Evolutionary conservation across 2,329 filamentous ascomycete species (phyloP).

Genomic region (Hortaea werneckii): DNA sequence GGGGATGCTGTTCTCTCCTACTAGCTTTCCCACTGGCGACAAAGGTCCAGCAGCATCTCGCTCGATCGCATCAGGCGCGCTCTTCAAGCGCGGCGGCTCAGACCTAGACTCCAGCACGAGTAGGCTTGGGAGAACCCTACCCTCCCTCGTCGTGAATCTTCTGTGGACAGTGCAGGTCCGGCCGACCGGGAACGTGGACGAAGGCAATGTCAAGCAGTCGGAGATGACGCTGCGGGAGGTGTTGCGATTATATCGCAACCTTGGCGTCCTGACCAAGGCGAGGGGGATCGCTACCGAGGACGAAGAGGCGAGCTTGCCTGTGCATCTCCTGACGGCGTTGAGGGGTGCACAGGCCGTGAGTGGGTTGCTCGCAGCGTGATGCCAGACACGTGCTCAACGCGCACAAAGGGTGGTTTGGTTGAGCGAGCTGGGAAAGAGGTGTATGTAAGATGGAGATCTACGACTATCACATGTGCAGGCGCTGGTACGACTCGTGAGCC

Average conservation of each 20-base stretch:
- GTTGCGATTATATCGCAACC: constrained; percentile 55
- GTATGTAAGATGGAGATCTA: too few relatives aligned
- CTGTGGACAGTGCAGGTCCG: constrained; percentile 37
- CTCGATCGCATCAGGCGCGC: constrained; percentile 30
- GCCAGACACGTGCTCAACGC: not conserved
- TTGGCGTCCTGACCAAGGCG: constrained; percentile 59
- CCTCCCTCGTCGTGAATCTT: constrained; percentile 31
- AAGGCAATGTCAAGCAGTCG: constrained; percentile 26
- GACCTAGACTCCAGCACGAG: not conserved
- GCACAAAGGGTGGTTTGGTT: too few relatives aligned
- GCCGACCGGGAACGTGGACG: constrained; percentile 26
- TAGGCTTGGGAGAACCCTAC: not conserved
- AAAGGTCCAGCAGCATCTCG: constrained; percentile 19
- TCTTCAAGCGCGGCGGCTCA: constrained; percentile 29
- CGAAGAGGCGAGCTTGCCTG: constrained; percentile 49
- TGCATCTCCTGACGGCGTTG: constrained; percentile 65
- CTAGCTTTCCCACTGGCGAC: constrained; percentile 17
- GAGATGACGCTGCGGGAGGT: constrained; percentile 62
- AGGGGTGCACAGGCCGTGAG: constrained; percentile 55
- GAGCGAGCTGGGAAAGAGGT: too few relatives aligned
- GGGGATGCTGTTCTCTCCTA: constrained; percentile 52
- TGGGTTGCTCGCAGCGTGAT: constrained; percentile 5
- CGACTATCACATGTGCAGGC: too few relatives aligned
- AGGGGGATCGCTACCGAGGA: constrained; percentile 41
- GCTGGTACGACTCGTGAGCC: too few relatives aligned